Evolutionary conservation across 805 yeast genomes (phyloP), one percentile per base, ranked within the genome.

Genomic region (Clavispora fructus): DNA sequence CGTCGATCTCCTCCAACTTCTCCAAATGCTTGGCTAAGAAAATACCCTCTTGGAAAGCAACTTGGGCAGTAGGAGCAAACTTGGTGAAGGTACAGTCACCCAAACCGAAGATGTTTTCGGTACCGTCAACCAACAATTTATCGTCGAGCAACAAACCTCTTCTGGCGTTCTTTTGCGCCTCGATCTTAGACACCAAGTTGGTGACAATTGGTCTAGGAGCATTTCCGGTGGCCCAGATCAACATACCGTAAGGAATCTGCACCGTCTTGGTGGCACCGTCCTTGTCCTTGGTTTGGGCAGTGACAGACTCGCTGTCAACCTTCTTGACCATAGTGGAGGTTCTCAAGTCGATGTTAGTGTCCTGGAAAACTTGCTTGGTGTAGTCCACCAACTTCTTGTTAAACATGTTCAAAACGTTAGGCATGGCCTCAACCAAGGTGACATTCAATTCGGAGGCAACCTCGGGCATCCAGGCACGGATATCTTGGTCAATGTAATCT

Each of bases 191-290:
- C 66, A 87, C 79, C 60, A 91, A 73, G 58, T 80, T 78, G 52
- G 79, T 74, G 42, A 87, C 78, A 42, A 92, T 74, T 39, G 80
- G 82, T 69, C 97, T 82, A 53, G 89, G 90, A 45, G 91, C 90
- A 68, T 91, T 90, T 71, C 98, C 98, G 51, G 97, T 91, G 48
- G 97, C 97, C 98, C 98, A 91, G 52, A 91, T 95, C 56, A 91
- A 77, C 58, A 89, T 76, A 63, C 98, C 98, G 64, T 91, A 91
- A 41, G 96, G 96, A 60, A 91, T 74, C 41, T 78, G 83, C 35
- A 73, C 63, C 59, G 63, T 68, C 46, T 79, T 79, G 52, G 83
- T 71, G 10, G 83, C 62, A 19, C 95, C 96, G 54, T 83, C 83
- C 48, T 63, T 58, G 33, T 75, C 69, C 56, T 86, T 87, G 47